Percentiles rank a stretch among this genome's conserved stretches.
phyloP scores from a whole-genome alignment of 768 basidiomycete species.

The Heimioporus sp. region DNA sequence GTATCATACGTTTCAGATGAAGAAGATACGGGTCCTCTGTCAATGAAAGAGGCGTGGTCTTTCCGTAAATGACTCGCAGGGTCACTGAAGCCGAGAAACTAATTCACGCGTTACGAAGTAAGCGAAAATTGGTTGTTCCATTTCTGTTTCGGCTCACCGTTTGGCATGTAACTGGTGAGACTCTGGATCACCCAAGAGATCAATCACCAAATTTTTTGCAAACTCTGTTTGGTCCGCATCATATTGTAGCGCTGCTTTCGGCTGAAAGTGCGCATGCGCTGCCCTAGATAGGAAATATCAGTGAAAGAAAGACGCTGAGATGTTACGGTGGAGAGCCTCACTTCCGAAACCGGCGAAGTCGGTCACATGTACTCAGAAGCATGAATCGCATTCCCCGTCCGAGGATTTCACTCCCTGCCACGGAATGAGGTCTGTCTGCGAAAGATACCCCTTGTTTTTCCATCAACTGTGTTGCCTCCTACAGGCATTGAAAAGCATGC shows the following conservation, averaged over 20 bases:
- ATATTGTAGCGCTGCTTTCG: slow-evolving; percentile 45
- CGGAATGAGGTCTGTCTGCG: slow-evolving; percentile 49
- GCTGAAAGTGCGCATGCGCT: slow-evolving; percentile 52
- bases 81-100: slow-evolving; percentile 29
- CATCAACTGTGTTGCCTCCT: slow-evolving; percentile 53
- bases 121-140: neutral
- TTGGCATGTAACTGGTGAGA: slow-evolving; percentile 23
- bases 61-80: slow-evolving; percentile 28
- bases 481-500: neutral
- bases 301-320: neutral
- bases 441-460: slow-evolving; percentile 54
- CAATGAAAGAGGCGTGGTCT: slow-evolving; percentile 17
- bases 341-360: slow-evolving; percentile 58
- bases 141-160: slow-evolving; percentile 33
- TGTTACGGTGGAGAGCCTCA: slow-evolving; percentile 6
- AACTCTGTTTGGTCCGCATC: slow-evolving; percentile 43
- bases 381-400: slow-evolving; percentile 58
- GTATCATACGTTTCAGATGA: slow-evolving; percentile 28
- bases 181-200: slow-evolving; percentile 24
- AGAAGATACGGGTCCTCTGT: slow-evolving; percentile 19
- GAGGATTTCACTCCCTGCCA: slow-evolving; percentile 56
- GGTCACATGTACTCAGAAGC: slow-evolving; percentile 50
- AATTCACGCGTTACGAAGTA: neutral
- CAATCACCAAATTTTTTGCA: slow-evolving; percentile 18
- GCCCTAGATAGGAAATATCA: slow-evolving; percentile 33